Evolutionary conservation across 768 basidiomycete species (phyloP), one percentile per base, ranked within the genome.

Genomic region (Cystofilobasidium macerans): DNA sequence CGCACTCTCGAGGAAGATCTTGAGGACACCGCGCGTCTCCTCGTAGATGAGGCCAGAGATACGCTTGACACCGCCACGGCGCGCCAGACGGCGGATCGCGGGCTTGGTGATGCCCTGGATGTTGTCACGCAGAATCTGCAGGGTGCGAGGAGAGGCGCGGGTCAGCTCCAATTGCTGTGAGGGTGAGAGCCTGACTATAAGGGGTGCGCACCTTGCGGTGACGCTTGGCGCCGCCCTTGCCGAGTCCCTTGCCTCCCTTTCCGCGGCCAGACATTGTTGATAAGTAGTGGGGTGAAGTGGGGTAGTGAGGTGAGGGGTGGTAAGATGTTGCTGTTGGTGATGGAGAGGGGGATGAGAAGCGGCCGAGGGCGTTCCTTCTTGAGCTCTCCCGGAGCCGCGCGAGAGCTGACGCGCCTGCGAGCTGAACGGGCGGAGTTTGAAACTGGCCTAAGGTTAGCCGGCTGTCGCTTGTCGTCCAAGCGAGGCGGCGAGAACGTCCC

Each of bases 151-250:
- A 22, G 42, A 61, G 3, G 51, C 16, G 33, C 53, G 11, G 36
- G 16, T 28, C 26, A 26, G 48, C 24, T 57, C 47, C 3, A 64
- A 65, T 30, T 4, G 28, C 14, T 2, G 6, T 28, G 4, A 26
- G 4, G 26, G 9, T n/a, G 24, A 4, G 26, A 20, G 28, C 9
- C 28, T 22, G 51, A n/a, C 13, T 16, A 20, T 38, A 13, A 53
- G 35, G 35, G 24, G 35, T 43, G n/a, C 35, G 24, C 40, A 60
- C 42, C 58, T 95, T 95, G 75, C 91, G 86, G 79, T 93, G 91
- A 78, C 91, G 86, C 82, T 91, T 90, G 51, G 89, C 76, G 67
- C 91, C 91, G 75, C 91, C 89, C 85, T 93, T 94, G 79, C 91
- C 91, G 77, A 94, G 88, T 77, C 90, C 90, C 81, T 86, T 86